Conservation (phyloP, 2,329 filamentous ascomycete genomes). For the Curvularia sp. region DNA sequence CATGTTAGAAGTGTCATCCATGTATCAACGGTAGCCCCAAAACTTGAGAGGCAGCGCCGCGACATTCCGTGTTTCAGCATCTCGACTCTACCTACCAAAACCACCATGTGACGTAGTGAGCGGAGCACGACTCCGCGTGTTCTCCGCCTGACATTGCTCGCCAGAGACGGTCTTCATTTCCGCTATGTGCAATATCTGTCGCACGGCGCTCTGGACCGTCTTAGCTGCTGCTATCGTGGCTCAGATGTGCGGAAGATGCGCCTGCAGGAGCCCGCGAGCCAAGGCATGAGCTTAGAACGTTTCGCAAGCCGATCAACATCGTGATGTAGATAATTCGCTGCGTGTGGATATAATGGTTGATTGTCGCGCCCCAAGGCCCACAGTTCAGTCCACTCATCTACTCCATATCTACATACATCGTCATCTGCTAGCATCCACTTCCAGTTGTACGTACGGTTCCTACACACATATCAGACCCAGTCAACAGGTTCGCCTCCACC, state of each 20-base stretch:
- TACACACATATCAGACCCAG: not conserved
- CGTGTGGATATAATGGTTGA: constrained; percentile 28
- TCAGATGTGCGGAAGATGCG: constrained; percentile 28
- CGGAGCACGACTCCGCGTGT: constrained; percentile 29
- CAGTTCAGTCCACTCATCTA: not conserved
- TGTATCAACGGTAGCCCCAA: constrained; percentile 31
- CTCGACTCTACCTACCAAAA: constrained; percentile 25
- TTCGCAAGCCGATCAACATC: constrained; percentile 30
- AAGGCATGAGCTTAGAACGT: constrained; percentile 35
- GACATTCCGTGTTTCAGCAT: constrained; percentile 28
- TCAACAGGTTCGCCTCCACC: not conserved
- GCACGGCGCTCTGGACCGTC: constrained; percentile 27
- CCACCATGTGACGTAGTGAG: constrained; percentile 14
- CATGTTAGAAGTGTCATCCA: constrained; percentile 14
- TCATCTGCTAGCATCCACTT: not conserved
- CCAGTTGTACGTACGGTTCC: not conserved
- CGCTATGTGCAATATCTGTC: constrained; percentile 10
- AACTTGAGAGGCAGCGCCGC: constrained; percentile 19
- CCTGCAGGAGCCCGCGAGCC: constrained; percentile 21
- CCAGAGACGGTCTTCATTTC: constrained; percentile 14
- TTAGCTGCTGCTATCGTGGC: constrained; percentile 23
- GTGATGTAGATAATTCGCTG: constrained; percentile 10
- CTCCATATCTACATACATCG: constrained; percentile 3
- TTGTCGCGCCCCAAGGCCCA: constrained; percentile 11
- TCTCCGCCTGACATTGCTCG: constrained; percentile 8